These are phyloP conservation scores for Naematelia encephala DNA, from an alignment of 768 basidiomycete genomes.

Conservation along the genomic window DNA sequence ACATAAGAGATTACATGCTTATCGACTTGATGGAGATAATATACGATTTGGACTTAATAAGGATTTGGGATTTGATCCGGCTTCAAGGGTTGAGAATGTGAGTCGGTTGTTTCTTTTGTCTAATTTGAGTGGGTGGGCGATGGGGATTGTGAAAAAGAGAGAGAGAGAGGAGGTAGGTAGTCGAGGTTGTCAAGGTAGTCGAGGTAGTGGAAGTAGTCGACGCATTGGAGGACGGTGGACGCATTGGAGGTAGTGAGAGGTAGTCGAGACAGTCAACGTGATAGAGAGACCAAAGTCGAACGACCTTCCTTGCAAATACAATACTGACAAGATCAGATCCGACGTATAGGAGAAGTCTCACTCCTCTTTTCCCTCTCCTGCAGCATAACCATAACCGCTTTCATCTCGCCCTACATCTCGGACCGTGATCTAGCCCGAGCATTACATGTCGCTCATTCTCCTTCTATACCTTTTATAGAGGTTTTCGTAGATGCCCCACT, in stretches of 20 bases:
- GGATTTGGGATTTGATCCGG: slow-evolving; percentile 46
- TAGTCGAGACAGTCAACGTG: no score
- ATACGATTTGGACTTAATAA: slow-evolving; percentile 94
- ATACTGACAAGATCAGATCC: slow-evolving; percentile 63
- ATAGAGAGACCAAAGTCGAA: no score
- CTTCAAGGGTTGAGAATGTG: slow-evolving; percentile 44
- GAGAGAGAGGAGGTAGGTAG: no score
- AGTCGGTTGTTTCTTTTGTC: slow-evolving; percentile 10
- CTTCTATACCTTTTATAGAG: slow-evolving; percentile 75
- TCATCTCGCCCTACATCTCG: slow-evolving; percentile 94
- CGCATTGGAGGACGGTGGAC: no score
- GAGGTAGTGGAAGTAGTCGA: no score
- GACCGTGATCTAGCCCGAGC: slow-evolving; percentile 79
- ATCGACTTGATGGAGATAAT: slow-evolving; percentile 88
- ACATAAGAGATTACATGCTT: slow-evolving; percentile 76
- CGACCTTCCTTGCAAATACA: not conserved
- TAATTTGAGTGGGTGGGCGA: no score
- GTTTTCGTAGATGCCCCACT: slow-evolving; percentile 93
- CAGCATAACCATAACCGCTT: slow-evolving; percentile 84
- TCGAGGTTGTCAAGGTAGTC: no score
- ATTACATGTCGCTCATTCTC: slow-evolving; percentile 67
- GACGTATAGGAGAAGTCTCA: slow-evolving; percentile 94
- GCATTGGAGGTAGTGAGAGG: no score
- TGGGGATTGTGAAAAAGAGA: no score
- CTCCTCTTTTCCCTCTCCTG: slow-evolving; percentile 88